Conservation (phyloP, 129 eudicot species). For the Helianthus annuus region DNA sequence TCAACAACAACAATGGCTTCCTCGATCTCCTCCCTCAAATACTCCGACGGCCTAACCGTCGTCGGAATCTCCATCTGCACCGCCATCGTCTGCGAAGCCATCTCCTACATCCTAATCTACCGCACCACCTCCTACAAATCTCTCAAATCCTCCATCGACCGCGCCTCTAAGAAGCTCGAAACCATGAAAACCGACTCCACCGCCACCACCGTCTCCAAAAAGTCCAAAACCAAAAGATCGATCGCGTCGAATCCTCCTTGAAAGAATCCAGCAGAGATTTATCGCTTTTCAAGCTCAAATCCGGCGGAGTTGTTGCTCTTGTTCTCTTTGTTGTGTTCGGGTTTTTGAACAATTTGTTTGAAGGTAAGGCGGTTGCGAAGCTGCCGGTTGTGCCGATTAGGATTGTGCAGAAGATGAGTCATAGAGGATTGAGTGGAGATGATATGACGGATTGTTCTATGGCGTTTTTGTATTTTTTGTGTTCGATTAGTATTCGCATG, state of each 20-base stretch:
- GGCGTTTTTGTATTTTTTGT: conserved; percentile 91
- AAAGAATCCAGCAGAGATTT: conserved; percentile 87
- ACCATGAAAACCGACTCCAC: conserved; percentile 69
- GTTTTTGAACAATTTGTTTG: conserved; percentile 66
- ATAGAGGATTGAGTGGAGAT: conserved; percentile 76
- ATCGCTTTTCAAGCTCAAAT: conserved; percentile 82
- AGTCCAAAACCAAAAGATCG: conserved; percentile 78
- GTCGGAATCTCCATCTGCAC: conserved; percentile 75
- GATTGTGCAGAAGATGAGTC: conserved; percentile 94
- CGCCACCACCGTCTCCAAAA: conserved; percentile 37
- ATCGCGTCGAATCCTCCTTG: conserved; percentile 75
- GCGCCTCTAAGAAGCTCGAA: conserved; percentile 91
- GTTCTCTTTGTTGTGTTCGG: conserved; percentile 85
- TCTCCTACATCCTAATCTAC: conserved; percentile 88
- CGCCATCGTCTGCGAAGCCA: conserved; percentile 82
- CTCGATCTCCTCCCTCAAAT: conserved; percentile 41
- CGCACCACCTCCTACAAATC: conserved; percentile 90
- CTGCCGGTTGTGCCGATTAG: conserved; percentile 82
- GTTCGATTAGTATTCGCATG: conserved; percentile 86
- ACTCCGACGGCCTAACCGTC: conserved; percentile 80
- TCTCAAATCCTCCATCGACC: conserved; percentile 87
- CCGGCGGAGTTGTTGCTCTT: conserved; percentile 87
- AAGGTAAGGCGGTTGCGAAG: conserved; percentile 85
- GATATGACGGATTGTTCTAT: conserved; percentile 96
- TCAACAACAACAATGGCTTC: conserved; percentile 53